Evolutionary conservation across 2,329 filamentous ascomycete species (phyloP), one percentile per base, ranked within the genome.

Genomic region (Knufia petricola): DNA sequence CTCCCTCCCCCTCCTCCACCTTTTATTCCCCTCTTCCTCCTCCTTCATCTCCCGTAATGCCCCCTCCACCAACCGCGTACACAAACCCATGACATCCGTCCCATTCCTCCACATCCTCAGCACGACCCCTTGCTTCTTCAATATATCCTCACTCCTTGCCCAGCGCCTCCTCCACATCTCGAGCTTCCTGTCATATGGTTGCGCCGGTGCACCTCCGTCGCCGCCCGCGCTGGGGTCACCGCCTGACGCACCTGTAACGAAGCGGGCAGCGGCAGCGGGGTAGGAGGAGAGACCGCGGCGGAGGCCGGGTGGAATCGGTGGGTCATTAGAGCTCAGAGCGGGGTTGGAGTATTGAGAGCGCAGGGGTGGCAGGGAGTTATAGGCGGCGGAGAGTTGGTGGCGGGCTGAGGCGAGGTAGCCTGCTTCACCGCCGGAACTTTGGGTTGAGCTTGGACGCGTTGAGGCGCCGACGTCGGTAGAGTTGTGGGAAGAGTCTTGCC

Each of bases 101-200:
- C 71, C 71, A 6, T 67, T 64, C 41, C 69, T 64, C 71, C 71
- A 74, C 50, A 63, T 68, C 32, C 63, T 61, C 17, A 74, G 55
- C 8, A 70, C 60, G 17, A 74, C 69, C 1, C 66, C 68, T 15
- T 66, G 60, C 4, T 64, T 56, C 2, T 64, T 60, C 30, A 74
- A 61, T 13, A 70, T 63, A 3, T 68, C 64, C 23, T 65, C 65
- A 0, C 71, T 69, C 3, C 68, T 61, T 36, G 64, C 65, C 71
- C 71, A 74, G 26, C 71, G 64, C 21, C 70, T 65, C 36, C 63
- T 62, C 71, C 71, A 74, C 7, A 72, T 58, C 48, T 74, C 71
- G 49, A 73, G 67, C 7, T 70, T 69, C 49, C 71, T 73, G 46
- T 67, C 72, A 3, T 65, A 64, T 7, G 55, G 41, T 4, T 41